Conservation (phyloP, 805 yeast species). For the Candida xyloterini region DNA sequence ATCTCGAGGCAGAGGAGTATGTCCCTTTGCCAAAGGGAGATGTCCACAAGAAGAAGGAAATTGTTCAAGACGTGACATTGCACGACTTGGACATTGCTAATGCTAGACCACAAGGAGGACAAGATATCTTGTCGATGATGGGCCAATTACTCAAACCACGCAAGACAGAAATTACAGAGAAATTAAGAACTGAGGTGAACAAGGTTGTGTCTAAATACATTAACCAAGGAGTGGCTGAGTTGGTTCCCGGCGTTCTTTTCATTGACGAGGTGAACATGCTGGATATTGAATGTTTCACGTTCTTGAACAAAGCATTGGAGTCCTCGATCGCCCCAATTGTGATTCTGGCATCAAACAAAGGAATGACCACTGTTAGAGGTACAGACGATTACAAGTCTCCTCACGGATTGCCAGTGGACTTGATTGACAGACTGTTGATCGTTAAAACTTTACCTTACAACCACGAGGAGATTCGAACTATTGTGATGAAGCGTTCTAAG, state of each 20-base stretch:
- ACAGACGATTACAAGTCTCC: conserved; percentile 84
- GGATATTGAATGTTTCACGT: conserved; percentile 95
- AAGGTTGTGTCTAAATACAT: conserved; percentile 97
- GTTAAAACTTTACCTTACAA: conserved; percentile 80
- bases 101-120: conserved; percentile 95
- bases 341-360: conserved; percentile 97
- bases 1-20: conserved; percentile 96
- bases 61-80: conserved; percentile 94
- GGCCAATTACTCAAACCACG: conserved; percentile 95
- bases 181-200: conserved; percentile 94
- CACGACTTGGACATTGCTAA: conserved; percentile 98
- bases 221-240: conserved; percentile 98
- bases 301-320: conserved; percentile 92
- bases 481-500: conserved; percentile 83
- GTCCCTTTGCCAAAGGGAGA: conserved; percentile 99
- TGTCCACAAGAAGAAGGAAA: conserved; percentile 91
- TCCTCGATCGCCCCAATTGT: conserved; percentile 96
- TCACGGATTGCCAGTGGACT: conserved; percentile 95
- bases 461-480: conserved; percentile 81
- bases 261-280: conserved; percentile 99
- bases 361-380: conserved; percentile 90
- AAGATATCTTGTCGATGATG: conserved; percentile 96
- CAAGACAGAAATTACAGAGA: conserved; percentile 94
- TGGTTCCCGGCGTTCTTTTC: conserved; percentile 95
- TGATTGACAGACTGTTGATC: conserved; percentile 89